Conservation (phyloP, 805 yeast species). For the Schwanniomyces yamadae region DNA sequence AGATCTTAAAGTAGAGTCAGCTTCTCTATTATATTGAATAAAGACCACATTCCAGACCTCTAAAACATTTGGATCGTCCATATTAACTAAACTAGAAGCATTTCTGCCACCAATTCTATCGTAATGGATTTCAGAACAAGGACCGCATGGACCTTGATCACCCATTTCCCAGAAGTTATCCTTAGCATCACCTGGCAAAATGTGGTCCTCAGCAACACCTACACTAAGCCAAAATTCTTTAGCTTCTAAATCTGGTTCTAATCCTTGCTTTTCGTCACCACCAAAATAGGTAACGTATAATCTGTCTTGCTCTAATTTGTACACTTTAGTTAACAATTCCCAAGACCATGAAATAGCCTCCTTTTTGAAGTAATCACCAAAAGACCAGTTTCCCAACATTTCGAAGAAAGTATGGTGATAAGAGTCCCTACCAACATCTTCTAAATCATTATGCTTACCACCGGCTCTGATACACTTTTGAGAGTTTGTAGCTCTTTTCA, state of each 20-base stretch:
- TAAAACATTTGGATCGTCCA: slow-evolving; percentile 96
- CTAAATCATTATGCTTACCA: slow-evolving; percentile 97
- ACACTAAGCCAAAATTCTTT: slow-evolving; percentile 79
- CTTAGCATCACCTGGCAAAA: slow-evolving; percentile 82
- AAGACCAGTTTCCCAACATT: slow-evolving; percentile 99
- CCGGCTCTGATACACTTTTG: slow-evolving; percentile 99
- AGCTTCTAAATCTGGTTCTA: slow-evolving; percentile 94
- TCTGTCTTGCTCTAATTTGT: slow-evolving; percentile 74
- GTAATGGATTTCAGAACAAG: slow-evolving; percentile 96
- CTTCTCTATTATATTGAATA: slow-evolving; percentile 94
- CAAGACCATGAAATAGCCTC: slow-evolving; percentile 89
- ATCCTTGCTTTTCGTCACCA: slow-evolving; percentile 79
- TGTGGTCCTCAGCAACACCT: slow-evolving; percentile 91
- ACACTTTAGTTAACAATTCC: slow-evolving; percentile 85
- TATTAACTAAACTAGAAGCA: slow-evolving; percentile 84
- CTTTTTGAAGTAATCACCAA: slow-evolving; percentile 96
- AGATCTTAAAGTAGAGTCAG: slow-evolving; percentile 73
- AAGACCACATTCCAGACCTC: slow-evolving; percentile 98
- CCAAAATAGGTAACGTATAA: slow-evolving; percentile 95
- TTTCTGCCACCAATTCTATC: slow-evolving; percentile 99
- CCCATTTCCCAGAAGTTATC: slow-evolving; percentile 99
- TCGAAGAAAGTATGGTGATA: slow-evolving; percentile 98
- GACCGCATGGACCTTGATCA: slow-evolving; percentile 99
- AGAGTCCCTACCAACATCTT: slow-evolving; percentile 97
- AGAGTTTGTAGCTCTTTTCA: slow-evolving; percentile 90